Evolutionary conservation across 192 early-diverging fungal species (phyloP).

Genomic region (Backusella australiensis): DNA sequence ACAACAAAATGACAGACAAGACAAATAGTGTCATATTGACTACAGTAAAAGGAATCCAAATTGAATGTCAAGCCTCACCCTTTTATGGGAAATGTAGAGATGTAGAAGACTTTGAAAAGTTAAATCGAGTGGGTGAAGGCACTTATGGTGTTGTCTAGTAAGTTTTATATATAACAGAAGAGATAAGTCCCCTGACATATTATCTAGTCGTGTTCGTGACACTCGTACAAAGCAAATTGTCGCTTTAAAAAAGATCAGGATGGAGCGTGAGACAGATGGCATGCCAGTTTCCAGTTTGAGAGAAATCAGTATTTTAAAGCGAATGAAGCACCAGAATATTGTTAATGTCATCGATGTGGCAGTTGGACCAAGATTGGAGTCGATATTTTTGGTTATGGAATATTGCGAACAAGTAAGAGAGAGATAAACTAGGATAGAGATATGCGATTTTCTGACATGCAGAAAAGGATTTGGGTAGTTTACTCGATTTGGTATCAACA

Average conservation of each 20-base stretch:
- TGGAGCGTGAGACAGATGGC: constrained; percentile 60
- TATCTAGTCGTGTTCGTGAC: constrained; percentile 53
- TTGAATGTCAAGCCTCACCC: constrained; percentile 19
- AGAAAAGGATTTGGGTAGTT: constrained; percentile 46
- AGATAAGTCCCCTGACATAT: neutral
- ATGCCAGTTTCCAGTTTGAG: constrained; percentile 72
- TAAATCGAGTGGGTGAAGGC: constrained; percentile 88
- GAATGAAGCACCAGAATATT: constrained; percentile 70
- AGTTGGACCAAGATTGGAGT: constrained; percentile 59
- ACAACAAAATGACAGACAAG: neutral
- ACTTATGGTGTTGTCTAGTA: constrained; percentile 91
- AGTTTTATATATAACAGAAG: constrained; percentile 17
- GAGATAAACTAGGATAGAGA: neutral
- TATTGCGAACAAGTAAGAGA: constrained; percentile 75
- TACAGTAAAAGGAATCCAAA: constrained; percentile 13
- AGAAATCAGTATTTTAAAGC: constrained; percentile 70
- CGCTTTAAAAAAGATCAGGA: constrained; percentile 52
- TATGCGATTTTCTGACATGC: neutral
- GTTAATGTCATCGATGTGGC: constrained; percentile 71
- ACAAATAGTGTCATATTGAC: neutral
- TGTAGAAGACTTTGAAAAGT: constrained; percentile 86
- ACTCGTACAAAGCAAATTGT: constrained; percentile 43
- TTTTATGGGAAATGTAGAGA: constrained; percentile 70
- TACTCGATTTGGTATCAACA: constrained; percentile 54
- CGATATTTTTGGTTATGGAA: constrained; percentile 90